Base-by-base conservation (phyloP, 306 rosid species). In the Cucumis hystrix region DNA sequence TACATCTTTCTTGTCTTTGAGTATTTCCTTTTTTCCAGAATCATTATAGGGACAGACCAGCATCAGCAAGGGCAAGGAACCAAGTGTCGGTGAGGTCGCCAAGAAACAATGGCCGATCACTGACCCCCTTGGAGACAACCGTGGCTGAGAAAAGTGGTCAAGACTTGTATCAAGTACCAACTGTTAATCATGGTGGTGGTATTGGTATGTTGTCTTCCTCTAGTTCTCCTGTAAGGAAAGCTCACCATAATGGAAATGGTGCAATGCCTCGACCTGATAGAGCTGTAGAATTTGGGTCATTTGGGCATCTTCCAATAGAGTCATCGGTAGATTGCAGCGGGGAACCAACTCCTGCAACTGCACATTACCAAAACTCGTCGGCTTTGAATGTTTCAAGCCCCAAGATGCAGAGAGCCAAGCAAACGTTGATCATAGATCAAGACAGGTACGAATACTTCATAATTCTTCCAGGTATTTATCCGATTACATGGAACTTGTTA, bases 1-100 rank as follows among this genome's bases (percentile, higher is more conserved):
- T 70, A 21, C 58, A 45, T 45, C 75, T 70, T 45, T 70, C 59
- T 47, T 7, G 23, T 71, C 25, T 15, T 72, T 51, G 77, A 51
- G 61, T 51, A 58, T 59, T 75, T 75, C 39, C 58, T 17, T 75
- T 43, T 75, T 80, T 82, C 82, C 88, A 87, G 90, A 85, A 85
- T 45, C 90, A 83, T 81, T 83, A 83, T 79, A 78, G 86, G 79
- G 90, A 87, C 54, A 85, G 81, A 82, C 78, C 85, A 37, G 41
- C 75, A 52, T 74, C 85, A 56, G 25, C 85, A n/a, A 85, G 85
- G 85, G 90, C 84, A 80, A 85, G 84, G 78, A 81, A 77, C 77
- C 90, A 85, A 83, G 85, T 70, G 23, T 82, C 72, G 5, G 45
- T 77, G 45, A 79, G 85, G 81, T 85, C 85, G 69, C 85, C 88